A percentile compares a stretch with the other conserved stretches of the same genome.
Conservation (phyloP, 2,329 filamentous ascomycete species). For the Pezicula radicicola region DNA sequence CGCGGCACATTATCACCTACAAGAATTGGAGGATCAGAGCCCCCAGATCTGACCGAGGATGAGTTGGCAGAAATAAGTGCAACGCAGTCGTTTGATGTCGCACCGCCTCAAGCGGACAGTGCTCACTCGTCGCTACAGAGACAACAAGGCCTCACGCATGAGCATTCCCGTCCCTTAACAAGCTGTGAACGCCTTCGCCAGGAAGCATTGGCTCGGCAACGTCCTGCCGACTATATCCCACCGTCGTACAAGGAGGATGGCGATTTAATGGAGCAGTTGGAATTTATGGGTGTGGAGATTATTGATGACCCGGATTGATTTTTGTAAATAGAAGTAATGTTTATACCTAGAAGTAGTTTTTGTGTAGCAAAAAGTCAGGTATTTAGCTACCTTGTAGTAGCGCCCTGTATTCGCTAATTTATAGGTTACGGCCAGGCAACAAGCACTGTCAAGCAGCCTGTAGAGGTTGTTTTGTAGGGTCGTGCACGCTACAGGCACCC, state of each 20-base stretch:
- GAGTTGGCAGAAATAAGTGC: background rate
- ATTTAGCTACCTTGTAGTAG: too few relatives aligned
- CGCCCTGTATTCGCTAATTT: too few relatives aligned
- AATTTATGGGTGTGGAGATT: background rate
- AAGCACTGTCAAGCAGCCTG: too few relatives aligned
- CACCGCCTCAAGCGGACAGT: too few relatives aligned
- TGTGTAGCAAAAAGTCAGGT: too few relatives aligned
- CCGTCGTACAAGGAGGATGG: background rate
- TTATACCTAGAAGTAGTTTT: too few relatives aligned
- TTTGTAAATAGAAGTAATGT: too few relatives aligned
- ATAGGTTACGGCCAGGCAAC: too few relatives aligned
- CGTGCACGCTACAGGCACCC: too few relatives aligned
- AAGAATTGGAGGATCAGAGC: background rate
- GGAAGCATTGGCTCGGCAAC: background rate
- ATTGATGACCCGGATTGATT: background rate
- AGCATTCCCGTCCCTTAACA: background rate
- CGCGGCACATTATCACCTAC: background rate
- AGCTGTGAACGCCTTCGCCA: background rate
- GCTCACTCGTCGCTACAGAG: too few relatives aligned
- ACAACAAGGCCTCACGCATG: too few relatives aligned
- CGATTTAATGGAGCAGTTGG: background rate
- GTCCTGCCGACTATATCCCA: background rate
- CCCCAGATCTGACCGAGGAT: background rate
- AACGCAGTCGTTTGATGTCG: background rate
- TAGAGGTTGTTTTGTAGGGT: too few relatives aligned